These are phyloP conservation scores for Talaromyces trachyspermus DNA, from an alignment of 495 filamentous ascomycete species.

Conservation along the genomic window DNA sequence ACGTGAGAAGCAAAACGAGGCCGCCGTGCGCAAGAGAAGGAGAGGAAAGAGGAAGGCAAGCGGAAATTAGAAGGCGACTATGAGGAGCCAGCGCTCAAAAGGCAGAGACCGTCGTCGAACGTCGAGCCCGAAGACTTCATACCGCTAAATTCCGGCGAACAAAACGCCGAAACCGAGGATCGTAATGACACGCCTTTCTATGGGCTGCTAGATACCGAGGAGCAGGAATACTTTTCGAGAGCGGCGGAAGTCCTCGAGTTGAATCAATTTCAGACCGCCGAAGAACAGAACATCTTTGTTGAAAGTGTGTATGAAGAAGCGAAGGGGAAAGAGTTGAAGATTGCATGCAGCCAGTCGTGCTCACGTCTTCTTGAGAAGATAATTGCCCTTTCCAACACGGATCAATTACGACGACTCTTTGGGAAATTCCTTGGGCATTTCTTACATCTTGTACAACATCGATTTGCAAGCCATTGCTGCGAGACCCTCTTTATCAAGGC, in stretches of 20 bases:
- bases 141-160: slow-evolving; percentile 22
- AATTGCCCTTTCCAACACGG: slow-evolving; percentile 69
- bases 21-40: slow-evolving; percentile 50
- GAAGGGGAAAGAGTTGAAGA: slow-evolving; percentile 85
- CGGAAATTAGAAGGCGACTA: slow-evolving; percentile 34
- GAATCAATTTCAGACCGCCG: slow-evolving; percentile 71
- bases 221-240: slow-evolving; percentile 88
- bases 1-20: slow-evolving; percentile 62
- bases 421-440: slow-evolving; percentile 82
- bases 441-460: slow-evolving; percentile 80
- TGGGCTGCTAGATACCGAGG: slow-evolving; percentile 79
- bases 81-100: slow-evolving; percentile 32
- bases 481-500: slow-evolving; percentile 83
- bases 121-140: slow-evolving; percentile 19
- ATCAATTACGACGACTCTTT: slow-evolving; percentile 80
- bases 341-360: slow-evolving; percentile 90
- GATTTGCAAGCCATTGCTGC: slow-evolving; percentile 94
- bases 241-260: slow-evolving; percentile 83
- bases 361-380: slow-evolving; percentile 87
- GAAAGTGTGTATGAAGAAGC: slow-evolving; percentile 81
- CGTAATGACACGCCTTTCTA: slow-evolving; percentile 62
- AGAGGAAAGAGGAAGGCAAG: slow-evolving; percentile 35
- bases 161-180: slow-evolving; percentile 22
- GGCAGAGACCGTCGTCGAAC: slow-evolving; percentile 30
- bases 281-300: slow-evolving; percentile 75